Base-by-base conservation (phyloP, 2,329 filamentous ascomycete genomes). In the Penicillium sp. region DNA sequence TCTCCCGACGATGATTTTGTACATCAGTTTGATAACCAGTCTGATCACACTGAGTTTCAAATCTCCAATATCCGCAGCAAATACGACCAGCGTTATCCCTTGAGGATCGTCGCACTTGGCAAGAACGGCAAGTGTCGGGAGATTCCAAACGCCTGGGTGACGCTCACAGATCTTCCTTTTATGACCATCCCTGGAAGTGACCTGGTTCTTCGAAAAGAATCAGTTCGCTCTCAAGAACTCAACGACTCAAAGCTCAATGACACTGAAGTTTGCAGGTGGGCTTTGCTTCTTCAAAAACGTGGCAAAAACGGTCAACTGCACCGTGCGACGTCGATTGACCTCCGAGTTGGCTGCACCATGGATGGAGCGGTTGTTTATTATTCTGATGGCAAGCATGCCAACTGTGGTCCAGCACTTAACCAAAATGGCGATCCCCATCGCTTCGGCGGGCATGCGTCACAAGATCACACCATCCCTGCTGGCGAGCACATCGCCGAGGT, bases 281-380 rank as follows among this genome's bases (percentile, higher is more conserved):
- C 43, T n/a, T 46, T 51, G 49, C 46, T 51, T 25, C 46, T 51
- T 34, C 33, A 46, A 25, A 46, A 46, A 26, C 46, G 47, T 6
- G 47, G 46, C 9, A 18, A 28, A 12, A 39, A 51, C 28, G 49
- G 46, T 7, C n/a, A 43, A 37, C n/a, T 32, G 51, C 47, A 18
- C 44, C 61, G 62, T n/a, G 74, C 72, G 1, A 64, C 59, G 2
- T 66, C 61, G 12, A 71, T 78, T 27, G 74, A 77, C 50, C 54
- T 76, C 3, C 65, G 73, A 2, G 69, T 76, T 5, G 75, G 75
- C 4, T 65, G 59, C 36, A 55, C 61, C 5, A 67, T 76, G 36
- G 74, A 77, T 44, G 73, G 75, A 26, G 73, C 70, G 4, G 65
- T 73, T 29, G 68, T 77, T 3, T 62, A 73, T 50, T 77, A 73